Conservation (phyloP, 1,284 basidiomycete species). For the Austroboletus rostrupii region DNA sequence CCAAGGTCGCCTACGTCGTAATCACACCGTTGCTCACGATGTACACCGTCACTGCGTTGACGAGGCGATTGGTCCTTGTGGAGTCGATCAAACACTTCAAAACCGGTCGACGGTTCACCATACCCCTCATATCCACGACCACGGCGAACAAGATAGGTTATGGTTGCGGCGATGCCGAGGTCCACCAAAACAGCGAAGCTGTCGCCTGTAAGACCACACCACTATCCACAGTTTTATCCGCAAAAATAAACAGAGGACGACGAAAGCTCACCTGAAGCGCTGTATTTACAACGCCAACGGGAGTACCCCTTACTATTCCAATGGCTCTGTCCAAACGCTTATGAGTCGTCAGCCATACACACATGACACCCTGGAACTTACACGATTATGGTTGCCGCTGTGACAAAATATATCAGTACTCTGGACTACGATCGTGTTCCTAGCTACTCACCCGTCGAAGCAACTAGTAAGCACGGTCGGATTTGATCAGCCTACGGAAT, state of each 20-base stretch:
- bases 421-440: no score
- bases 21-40: conserved; percentile 1
- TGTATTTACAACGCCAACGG: not conserved
- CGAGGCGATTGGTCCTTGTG: not conserved
- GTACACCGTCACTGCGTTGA: not conserved
- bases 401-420: not conserved
- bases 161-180: not conserved
- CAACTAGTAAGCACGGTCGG: not conserved
- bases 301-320: not conserved
- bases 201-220: not conserved
- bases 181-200: not conserved
- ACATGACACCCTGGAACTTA: not conserved
- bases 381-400: not conserved
- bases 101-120: not conserved
- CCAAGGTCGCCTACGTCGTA: not conserved
- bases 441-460: not conserved
- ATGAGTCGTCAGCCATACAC: not conserved
- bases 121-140: not conserved
- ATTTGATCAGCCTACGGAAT: no score
- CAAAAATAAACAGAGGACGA: not conserved
- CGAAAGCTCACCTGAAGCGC: not conserved
- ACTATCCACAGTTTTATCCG: not conserved
- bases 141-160: not conserved
- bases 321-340: not conserved
- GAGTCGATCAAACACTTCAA: no score